Evolutionary conservation across 768 basidiomycete genomes (phyloP), one percentile per base, ranked within the genome.

Genomic region (Tylopilus sp.): DNA sequence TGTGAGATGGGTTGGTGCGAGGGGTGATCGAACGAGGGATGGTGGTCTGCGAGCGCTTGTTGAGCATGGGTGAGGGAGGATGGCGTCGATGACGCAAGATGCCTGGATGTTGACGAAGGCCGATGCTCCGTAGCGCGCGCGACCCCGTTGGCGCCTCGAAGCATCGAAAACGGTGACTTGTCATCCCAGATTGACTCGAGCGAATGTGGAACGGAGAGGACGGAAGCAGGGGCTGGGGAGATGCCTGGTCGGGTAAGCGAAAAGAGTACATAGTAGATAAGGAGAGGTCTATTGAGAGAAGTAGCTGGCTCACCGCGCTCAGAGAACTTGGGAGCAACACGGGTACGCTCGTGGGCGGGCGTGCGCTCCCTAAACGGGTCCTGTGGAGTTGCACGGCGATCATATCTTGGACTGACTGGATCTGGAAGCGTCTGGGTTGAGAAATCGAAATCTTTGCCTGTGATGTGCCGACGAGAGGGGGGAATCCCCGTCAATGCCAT

Each of bases 381-480:
- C 45, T 60, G 61, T 6, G 60, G 56, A 23, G 54, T 61, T 17
- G 57, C 39, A 38, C 53, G 59, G 31, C 48, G 57, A 42, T 60
- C 67, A 45, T 42, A 51, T 40, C 41, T 57, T 20, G 8, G 12
- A 31, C 40, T 47, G 40, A 40, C 6, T 35, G 62, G 48, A 46
- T 69, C 63, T 47, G 66, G 68, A 48, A 77, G 49, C 6, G 68
- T 49, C 41, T 72, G 75, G 45, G 71, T 77, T 18, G 85, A 74
- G 69, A 95, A 97, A 74, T 95, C 91, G 66, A 95, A 97, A 71
- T 95, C 93, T 66, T 85, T 89, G 67, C 89, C 93, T 94, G 65
- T 50, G 53, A 53, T 56, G 44, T 39, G 33, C 11, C 31, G 53
- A 48, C 10, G 47, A 31, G 2, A n/a, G 31, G 30, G 11, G 8